Base-by-base conservation (phyloP, 2,329 filamentous ascomycete species). In the Trichoderma arundinaceum region DNA sequence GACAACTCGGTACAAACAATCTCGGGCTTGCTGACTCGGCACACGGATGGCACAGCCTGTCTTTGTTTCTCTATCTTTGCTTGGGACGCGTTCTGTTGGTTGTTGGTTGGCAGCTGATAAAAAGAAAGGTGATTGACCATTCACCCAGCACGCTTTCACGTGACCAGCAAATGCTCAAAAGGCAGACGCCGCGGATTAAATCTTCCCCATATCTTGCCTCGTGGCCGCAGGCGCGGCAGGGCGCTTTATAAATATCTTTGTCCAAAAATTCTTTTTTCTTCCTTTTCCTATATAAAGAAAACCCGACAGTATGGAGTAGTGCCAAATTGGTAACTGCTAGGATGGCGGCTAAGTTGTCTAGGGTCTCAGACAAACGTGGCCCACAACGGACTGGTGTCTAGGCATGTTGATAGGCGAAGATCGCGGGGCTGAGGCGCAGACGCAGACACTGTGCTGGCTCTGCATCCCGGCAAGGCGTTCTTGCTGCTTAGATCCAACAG, bases 81-180 rank as follows among this genome's bases (percentile, higher is more conserved):
- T 46, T 39, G 13, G 51, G 32, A 49, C 61, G 61, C 61, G 61
- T 28, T 28, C 4, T 28, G 22, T 57, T 57, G 48, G 33, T 48
- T 43, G 51, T 19, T 19, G 51, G 33, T 22, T 53, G 48, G 22
- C 22, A 28, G 22, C 15, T 19, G 59, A 46, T 19, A 46, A 35
- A 41, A 62, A 2, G 41, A 22, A n/a, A n/a, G 35, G 35, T 17
- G 35, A 56, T 46, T 48, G 22, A 28, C 22, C 22, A 38, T 38
- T 38, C 56, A 49, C 53, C 53, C 33, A 19, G 56, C 41, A 51
- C 52, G 41, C 33, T 13, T 48, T 64, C 61, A 64, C 61, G 61
- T 64, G 61, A 64, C 41, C 33, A 4, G n/a, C 22, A 19, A 62
- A 19, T 41, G 38, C 17, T 7, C 41, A 32, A 54, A 5, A 28